Evolutionary conservation across 2,329 filamentous ascomycete genomes (phyloP).

Genomic region (Botryotinia globosa): DNA sequence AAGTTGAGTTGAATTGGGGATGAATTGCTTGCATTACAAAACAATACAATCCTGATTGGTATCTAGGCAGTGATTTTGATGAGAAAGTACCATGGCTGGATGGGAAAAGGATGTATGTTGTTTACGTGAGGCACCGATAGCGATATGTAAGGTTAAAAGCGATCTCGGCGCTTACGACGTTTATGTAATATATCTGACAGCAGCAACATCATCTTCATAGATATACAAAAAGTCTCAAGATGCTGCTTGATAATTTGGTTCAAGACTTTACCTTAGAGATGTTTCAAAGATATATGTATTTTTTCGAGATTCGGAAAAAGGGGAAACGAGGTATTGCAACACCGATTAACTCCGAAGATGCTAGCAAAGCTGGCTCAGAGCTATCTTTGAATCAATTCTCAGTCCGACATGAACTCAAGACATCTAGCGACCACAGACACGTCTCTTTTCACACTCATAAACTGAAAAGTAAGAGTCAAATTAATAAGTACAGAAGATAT

Average conservation of each 20-base stretch:
- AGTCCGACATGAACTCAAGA: not conserved
- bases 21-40: not conserved
- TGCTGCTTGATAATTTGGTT: not conserved
- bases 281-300: not conserved
- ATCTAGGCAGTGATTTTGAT: not conserved
- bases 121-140: not conserved
- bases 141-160: not conserved
- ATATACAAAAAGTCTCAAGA: not conserved
- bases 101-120: not conserved
- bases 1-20: not conserved
- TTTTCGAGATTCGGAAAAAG: not conserved
- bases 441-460: not conserved
- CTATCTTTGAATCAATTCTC: not conserved
- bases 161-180: not conserved
- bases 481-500: not conserved
- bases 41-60: not conserved
- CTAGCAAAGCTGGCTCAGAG: not conserved
- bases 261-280: not conserved
- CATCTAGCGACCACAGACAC: not conserved
- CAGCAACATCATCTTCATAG: not conserved
- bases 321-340: not conserved
- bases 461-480: not conserved
- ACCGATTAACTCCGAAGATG: fast-evolving
- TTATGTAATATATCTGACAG: not conserved
- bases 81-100: no score